Base-by-base conservation (phyloP, 306 rosid genomes). In the Dryas octopetala region DNA sequence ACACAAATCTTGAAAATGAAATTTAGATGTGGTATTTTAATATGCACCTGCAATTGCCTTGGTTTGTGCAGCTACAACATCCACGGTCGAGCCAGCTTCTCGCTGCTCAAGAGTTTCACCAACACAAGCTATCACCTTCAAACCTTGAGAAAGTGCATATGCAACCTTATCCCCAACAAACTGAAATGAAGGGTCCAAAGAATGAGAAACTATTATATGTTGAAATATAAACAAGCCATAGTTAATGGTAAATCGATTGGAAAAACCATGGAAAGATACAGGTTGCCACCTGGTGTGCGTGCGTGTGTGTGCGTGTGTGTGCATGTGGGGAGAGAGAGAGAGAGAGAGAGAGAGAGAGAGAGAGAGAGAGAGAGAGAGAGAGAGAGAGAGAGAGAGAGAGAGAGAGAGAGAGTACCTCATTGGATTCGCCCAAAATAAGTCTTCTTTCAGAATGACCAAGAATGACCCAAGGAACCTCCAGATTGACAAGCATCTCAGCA, bases 41-140 rank as follows among this genome's bases (percentile, higher is more conserved):
- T 59, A 54, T 51, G 51, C 58, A 87, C 97, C 95, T 66, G 97
- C 93, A 73, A 91, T 91, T 61, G 97, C 97, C 84, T 89, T 91
- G 67, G 97, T 91, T 89, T 91, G 97, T 59, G 91, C 91, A 53
- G 97, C 79, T 62, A 91, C 95, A 82, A 91, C 90, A 32, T 83
- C 60, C 67, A 74, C 1, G 9, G 97, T 91, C 16, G 83, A 62
- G 70, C 93, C 91, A 53, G 97, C 83, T 86, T 91, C 93, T 58
- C 95, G 91, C 84, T 91, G 91, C 47, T 91, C 93, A 74, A 91
- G 97, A 75, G 97, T 91, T 88, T 91, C 97, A 43, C 97, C 97
- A 9, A 91, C 87, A 80, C 95, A 91, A 44, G 97, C 97, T 50
- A 91, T 91, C 78, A 91, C 97, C 90, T 91, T 91, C 90, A 88